Base-by-base conservation (phyloP, 2,329 filamentous ascomycete genomes). In the Leptodontidium sp. region DNA sequence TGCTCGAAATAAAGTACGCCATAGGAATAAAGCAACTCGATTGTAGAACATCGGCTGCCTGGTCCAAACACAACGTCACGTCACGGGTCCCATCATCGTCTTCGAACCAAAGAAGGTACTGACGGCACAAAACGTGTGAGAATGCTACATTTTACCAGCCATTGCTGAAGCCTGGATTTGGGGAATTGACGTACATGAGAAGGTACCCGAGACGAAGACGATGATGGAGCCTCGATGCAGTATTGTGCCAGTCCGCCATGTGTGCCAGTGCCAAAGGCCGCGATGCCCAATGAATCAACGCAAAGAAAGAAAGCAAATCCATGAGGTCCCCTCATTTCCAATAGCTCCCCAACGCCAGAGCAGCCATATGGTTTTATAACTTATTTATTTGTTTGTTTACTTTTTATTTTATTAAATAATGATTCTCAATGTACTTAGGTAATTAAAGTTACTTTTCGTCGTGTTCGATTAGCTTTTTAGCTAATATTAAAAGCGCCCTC, bases 121-220 rank as follows among this genome's bases (percentile, higher is more conserved):
- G 78, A 74, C 72, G 78, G 77, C 76, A 79, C n/a, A 77, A 76
- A 78, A 78, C 77, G 71, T 78, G 77, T 79, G 78, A 80, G 79
- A 81, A 82, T 81, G 77, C 79, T 85, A 82, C 84, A 85, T 85
- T 83, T 84, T 79, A 80, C 81, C 80, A 81, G 80, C 80, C 80
- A 80, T 71, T 66, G 71, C 70, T 67, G 76, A 76, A 77, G 78
- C 77, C 74, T 75, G 75, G 78, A 77, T 78, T 78, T 77, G 79
- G 80, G 79, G 79, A 77, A 70, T 83, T 90, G 90, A 90, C 87
- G 84, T 90, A 90, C 88, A 90, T 88, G 80, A 82, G 81, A 81
- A 63, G 75, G 70, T 67, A 79, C 78, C 78, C 79, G 82, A 81
- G 83, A 85, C 84, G 87, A 90, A 88, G 88, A 90, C 87, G 88